Base-by-base conservation (phyloP, 2,329 filamentous ascomycete species). In the Diaporthe amygdali region DNA sequence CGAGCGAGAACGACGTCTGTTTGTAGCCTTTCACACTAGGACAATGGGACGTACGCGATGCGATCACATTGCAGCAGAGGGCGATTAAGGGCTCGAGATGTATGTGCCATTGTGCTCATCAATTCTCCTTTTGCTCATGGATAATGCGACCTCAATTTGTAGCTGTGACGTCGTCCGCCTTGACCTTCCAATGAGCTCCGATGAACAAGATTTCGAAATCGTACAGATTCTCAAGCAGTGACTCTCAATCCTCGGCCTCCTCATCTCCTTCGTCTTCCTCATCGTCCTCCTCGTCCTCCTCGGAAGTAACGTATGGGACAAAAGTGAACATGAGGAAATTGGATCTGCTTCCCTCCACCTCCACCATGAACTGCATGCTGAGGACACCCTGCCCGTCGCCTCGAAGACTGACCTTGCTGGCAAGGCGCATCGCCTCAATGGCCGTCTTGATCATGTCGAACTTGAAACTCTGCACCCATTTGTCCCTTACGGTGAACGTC, bases 361-460 rank as follows among this genome's bases (percentile, higher is more conserved):
- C 94, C 20, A 99, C 92, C 93, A 99, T 96, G 77, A 98, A 98
- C 79, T 99, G 96, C 79, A 98, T 83, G 81, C 94, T 98, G 74
- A 99, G 82, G 37, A 99, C 96, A 0, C 96, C 96, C 79, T 97
- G 94, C 2, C 89, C 87, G 81, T 99, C 96, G 0, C 94, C 92
- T 20, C 96, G 88, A 73, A 99, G 88, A 79, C 95, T 97, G 71
- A 98, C 95, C 82, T 98, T 99, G 77, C 89, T 95, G 5, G 95
- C 94, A 46, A 95, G 90, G 55, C 92, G 91, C 96, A 99, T 98
- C n/a, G 96, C 96, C 74, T 96, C 92, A 55, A 91, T 91, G 0
- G 96, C 95, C 74, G 93, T 93, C 80, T 94, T 95, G 78, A 99
- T 87, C 66, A 97, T 89, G 68, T 92, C 89, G 79, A 98, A 98